A percentile compares a stretch with the other conserved stretches of the same genome.
These are phyloP conservation scores for Cyberlindnera saturnus DNA, from an alignment of 805 yeast genomes.

Conservation along the genomic window DNA sequence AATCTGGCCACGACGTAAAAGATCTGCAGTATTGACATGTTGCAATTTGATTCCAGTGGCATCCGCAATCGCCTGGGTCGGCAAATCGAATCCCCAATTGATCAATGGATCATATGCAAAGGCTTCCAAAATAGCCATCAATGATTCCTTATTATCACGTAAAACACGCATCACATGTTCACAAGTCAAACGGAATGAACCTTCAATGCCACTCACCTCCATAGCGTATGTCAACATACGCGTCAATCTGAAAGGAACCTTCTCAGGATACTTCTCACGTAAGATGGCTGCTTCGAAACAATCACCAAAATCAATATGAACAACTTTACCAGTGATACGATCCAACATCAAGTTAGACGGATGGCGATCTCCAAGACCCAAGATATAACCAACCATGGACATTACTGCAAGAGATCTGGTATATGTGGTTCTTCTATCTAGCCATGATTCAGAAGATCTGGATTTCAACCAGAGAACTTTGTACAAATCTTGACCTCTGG, in stretches of 20 bases:
- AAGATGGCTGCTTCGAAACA: slow-evolving; percentile 97
- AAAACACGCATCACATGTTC: slow-evolving; percentile 95
- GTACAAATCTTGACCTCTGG: slow-evolving; percentile 93
- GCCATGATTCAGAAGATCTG: slow-evolving; percentile 94
- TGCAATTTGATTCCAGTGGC: slow-evolving; percentile 67
- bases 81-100: slow-evolving; percentile 97
- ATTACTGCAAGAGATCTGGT: slow-evolving; percentile 94
- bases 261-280: slow-evolving; percentile 96
- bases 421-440: slow-evolving; percentile 93
- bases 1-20: slow-evolving; percentile 65
- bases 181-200: slow-evolving; percentile 92
- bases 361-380: slow-evolving; percentile 96
- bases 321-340: slow-evolving; percentile 88
- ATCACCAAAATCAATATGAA: slow-evolving; percentile 98
- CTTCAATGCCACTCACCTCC: slow-evolving; percentile 99
- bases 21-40: slow-evolving; percentile 61
- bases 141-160: slow-evolving; percentile 89
- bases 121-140: slow-evolving; percentile 97
- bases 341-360: slow-evolving; percentile 96
- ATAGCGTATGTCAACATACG: slow-evolving; percentile 96
- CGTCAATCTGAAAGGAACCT: slow-evolving; percentile 94
- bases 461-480: slow-evolving; percentile 95
- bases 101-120: slow-evolving; percentile 98
- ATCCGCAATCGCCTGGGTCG: slow-evolving; percentile 70
- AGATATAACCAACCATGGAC: slow-evolving; percentile 98